Evolutionary conservation across 106 monocot species (phyloP), one percentile per base, ranked within the genome.

Genomic region (Dendrobium catenatum): DNA sequence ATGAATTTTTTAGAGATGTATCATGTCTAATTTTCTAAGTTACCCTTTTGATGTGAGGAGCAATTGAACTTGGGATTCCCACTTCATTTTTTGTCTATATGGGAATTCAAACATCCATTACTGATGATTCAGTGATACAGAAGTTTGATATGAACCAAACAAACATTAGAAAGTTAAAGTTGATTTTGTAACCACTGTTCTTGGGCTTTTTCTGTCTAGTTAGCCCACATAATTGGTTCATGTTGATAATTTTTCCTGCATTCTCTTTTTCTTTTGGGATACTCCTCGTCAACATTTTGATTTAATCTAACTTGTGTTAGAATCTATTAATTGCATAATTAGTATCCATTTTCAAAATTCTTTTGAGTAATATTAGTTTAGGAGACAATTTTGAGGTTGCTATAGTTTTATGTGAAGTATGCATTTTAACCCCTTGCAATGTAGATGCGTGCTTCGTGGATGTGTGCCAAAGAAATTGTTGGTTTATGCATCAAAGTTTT

Each of bases 401-500:
- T 70, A 10, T 5, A 70, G 29, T 70, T 33, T 37, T 37, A 33
- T 37, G 37, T 70, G 1, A 70, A 70, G 11, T 16, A 16, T 31
- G n/a, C 2, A 13, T 37, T 13, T 37, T 70, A 37, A 22, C 22
- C 51, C 51, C 51, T 51, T 51, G 13, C 13, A 51, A 51, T 84
- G 44, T 64, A 95, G 95, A 17, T 99, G 99, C 82, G 99, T 99
- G 16, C 88, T 99, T 68, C 99, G 99, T 42, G 99, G 99, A 77
- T 99, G 99, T 58, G 99, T 99, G 15, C 99, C 99, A 26, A 99
- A 99, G 85, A 99, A 99, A 78, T 61, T 99, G 81, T 78, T 99
- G 42, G 99, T 99, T 2, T 99, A 99, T 84, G 74, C 99, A 33
- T 99, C 99, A 33, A 99, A 95, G 55, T 99, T 91, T 79, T 88